Percentiles rank a stretch among this genome's conserved stretches.
Evolutionary conservation across 202 grass and related monocot species (phyloP).

Genomic region (Digitaria exilis): DNA sequence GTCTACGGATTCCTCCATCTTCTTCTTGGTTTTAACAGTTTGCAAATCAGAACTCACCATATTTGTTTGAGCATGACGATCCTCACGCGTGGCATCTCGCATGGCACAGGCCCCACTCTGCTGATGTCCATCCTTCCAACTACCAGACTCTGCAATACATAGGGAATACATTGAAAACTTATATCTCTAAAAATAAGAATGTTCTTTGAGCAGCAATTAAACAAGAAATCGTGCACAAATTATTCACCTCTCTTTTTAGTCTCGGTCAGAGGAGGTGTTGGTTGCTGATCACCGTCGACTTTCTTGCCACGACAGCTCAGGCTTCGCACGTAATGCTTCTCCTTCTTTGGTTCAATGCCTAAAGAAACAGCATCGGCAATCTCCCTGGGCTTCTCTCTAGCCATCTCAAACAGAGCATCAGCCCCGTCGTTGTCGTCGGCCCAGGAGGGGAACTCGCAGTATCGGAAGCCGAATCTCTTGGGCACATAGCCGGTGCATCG

Average conservation of each 20-base stretch:
- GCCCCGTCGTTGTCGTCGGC: slow-evolving; percentile 58
- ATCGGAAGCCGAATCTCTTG: slow-evolving; percentile 83
- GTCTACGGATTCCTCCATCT: slow-evolving; percentile 39
- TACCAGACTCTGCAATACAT: slow-evolving; percentile 29
- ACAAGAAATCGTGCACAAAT: slow-evolving; percentile 23
- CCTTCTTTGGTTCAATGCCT: slow-evolving; percentile 40
- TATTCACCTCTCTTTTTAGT: slow-evolving; percentile 71
- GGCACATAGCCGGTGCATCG: slow-evolving; percentile 81
- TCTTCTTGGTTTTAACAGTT: slow-evolving; percentile 47
- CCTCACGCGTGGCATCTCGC: slow-evolving; percentile 34
- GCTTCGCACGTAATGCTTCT: slow-evolving; percentile 35
- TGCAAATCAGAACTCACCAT: slow-evolving; percentile 52
- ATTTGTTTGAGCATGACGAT: slow-evolving; percentile 42
- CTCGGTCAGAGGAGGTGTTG: slow-evolving; percentile 23
- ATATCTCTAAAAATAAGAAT: slow-evolving; percentile 19
- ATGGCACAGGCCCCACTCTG: slow-evolving; percentile 23
- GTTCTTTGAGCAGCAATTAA: not conserved
- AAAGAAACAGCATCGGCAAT: slow-evolving; percentile 19
- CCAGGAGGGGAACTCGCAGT: slow-evolving; percentile 91
- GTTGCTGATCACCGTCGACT: slow-evolving; percentile 23
- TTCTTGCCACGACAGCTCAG: slow-evolving; percentile 50
- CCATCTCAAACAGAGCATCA: slow-evolving; percentile 62
- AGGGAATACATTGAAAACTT: slow-evolving; percentile 30
- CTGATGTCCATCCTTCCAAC: slow-evolving; percentile 34
- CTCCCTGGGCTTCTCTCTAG: slow-evolving; percentile 52